Evolutionary conservation across 2,329 filamentous ascomycete genomes (phyloP), one percentile per base, ranked within the genome.

Genomic region (Thelonectria olida): DNA sequence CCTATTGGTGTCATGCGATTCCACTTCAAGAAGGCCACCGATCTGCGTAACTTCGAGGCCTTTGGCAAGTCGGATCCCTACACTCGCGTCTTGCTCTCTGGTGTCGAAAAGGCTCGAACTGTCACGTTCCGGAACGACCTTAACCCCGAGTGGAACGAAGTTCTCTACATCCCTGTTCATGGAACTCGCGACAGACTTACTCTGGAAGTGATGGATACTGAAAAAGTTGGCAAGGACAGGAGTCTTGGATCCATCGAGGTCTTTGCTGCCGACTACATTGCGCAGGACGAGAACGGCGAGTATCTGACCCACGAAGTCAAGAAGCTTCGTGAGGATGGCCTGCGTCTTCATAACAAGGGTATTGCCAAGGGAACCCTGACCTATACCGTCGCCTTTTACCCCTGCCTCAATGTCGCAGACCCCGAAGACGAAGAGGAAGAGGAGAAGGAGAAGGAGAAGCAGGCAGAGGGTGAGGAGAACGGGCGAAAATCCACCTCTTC

Each of bases 41-140:
- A 94, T 70, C 85, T 99, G 42, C 92, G 93, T 61, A 99, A 99
- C 76, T 85, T 97, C 54, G 96, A 99, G 78, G 92, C 93, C 2
- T 88, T 99, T 77, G 96, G 96, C 78, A 98, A 98, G 79, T 98
- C 96, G 1, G 96, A 99, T 76, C 93, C 96, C 0, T 99, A 99
- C 72, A 92, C 90, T 20, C 90, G 95, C 41, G 91, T 98, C 1
- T 79, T 97, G 54, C 85, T 97, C 7, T 97, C 94, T 48, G 95
- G 96, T 45, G 89, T 98, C 58, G 91, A 96, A 74, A 97, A 95
- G 77, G 93, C 88, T 9, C 89, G 94, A 59, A 98, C 96, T 2
- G 96, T 99, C 51, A 98, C 95, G 0, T 97, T 96, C 82, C 90
- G 93, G 75, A 99, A 97, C 79, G 96, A 97, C 64, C 87, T 99